These are phyloP conservation scores for Wickerhamomyces bovis DNA, from an alignment of 805 yeast species.

Conservation along the genomic window DNA sequence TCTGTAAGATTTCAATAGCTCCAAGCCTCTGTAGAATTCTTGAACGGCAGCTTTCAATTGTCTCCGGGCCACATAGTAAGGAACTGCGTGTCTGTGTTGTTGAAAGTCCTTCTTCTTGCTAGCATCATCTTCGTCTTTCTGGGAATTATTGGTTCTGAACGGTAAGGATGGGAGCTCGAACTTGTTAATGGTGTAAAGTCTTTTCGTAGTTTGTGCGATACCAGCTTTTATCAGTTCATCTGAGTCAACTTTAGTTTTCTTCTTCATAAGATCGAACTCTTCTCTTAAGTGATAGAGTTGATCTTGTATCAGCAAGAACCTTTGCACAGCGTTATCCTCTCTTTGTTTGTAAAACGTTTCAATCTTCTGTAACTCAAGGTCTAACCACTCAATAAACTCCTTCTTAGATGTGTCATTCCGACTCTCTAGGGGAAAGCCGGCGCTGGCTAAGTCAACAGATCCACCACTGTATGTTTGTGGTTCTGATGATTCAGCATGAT, in stretches of 20 bases:
- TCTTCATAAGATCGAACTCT: constrained; percentile 32
- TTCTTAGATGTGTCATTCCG: constrained; percentile 32
- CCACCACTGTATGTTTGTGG: constrained; percentile 18
- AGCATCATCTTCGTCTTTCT: constrained; percentile 10
- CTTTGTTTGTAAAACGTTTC: constrained; percentile 53
- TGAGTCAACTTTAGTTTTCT: constrained; percentile 2
- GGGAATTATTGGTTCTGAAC: constrained; percentile 29
- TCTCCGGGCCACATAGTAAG: constrained; percentile 59
- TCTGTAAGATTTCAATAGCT: constrained; percentile 63
- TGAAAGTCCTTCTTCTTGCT: constrained; percentile 45
- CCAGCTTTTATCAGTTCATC: constrained; percentile 14
- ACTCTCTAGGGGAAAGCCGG: constrained; percentile 12
- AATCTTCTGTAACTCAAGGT: constrained; percentile 52
- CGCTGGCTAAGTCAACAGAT: constrained; percentile 2
- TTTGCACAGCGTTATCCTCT: constrained; percentile 53
- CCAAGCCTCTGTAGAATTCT: constrained; percentile 70
- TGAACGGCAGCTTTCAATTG: constrained; percentile 62
- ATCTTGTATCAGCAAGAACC: constrained; percentile 58
- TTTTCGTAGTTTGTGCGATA: constrained; percentile 11
- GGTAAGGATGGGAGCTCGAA: constrained; percentile 40
- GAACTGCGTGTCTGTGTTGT: constrained; percentile 34
- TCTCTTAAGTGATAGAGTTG: constrained; percentile 62
- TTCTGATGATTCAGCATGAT: neutral
- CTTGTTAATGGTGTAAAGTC: constrained; percentile 24
- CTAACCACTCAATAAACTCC: constrained; percentile 64